Evolutionary conservation across 1,139 yeast genomes (phyloP).

Genomic region (Pichia sp.): DNA sequence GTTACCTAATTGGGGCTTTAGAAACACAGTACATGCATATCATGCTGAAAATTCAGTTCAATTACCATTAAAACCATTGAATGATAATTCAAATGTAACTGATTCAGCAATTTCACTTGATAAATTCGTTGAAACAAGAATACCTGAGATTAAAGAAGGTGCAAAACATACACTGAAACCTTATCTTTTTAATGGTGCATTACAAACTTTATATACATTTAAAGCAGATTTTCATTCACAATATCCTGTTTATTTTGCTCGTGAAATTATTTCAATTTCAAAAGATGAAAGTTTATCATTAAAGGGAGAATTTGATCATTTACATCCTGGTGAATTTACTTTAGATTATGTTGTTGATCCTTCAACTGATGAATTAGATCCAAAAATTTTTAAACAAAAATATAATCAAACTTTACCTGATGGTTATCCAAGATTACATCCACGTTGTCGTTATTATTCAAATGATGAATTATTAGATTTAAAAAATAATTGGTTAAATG

Average conservation of each 20-base stretch:
- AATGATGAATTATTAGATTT: conserved; percentile 39
- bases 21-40: conserved; percentile 35
- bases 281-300: conserved; percentile 30
- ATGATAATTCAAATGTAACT: conserved; percentile 18
- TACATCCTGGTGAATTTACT: conserved; percentile 56
- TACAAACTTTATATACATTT: conserved; percentile 69
- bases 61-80: conserved; percentile 31
- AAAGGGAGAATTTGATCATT: conserved; percentile 15
- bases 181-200: conserved; percentile 59
- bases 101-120: conserved; percentile 30
- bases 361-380: conserved; percentile 27
- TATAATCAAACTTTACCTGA: conserved; percentile 53
- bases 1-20: conserved; percentile 33
- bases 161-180: conserved; percentile 56
- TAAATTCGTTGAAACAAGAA: conserved; percentile 36
- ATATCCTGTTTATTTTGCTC: conserved; percentile 65
- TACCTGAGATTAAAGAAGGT: conserved; percentile 43
- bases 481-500: conserved; percentile 26
- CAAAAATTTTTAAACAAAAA: conserved; percentile 42
- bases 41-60: conserved; percentile 33
- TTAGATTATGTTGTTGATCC: conserved; percentile 66
- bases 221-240: conserved; percentile 45
- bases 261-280: conserved; percentile 55
- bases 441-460: conserved; percentile 67
- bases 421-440: conserved; percentile 70